Evolutionary conservation across 768 basidiomycete genomes (phyloP), one percentile per base, ranked within the genome.

Genomic region (Collybiopsis luxurians): DNA sequence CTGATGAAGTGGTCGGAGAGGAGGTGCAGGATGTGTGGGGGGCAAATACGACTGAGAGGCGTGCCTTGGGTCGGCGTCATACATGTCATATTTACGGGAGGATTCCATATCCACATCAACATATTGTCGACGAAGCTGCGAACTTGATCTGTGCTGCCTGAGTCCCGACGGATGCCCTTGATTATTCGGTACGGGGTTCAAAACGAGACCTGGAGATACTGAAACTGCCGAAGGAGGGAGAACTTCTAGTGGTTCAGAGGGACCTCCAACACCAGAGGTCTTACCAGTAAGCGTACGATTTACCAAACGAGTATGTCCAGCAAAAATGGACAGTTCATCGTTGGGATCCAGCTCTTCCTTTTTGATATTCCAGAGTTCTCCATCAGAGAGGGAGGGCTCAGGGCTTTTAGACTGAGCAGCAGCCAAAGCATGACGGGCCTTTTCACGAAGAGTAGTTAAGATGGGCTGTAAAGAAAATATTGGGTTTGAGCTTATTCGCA

Each of bases 281-380:
- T 49, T 46, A n/a, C 58, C 55, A 12, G n/a, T n/a, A n/a, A n/a
- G n/a, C n/a, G 61, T 21, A n/a, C 56, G 69, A 55, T 65, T 71
- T 13, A 89, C 80, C 39, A 90, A 80, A 9, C 82, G 76, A 0
- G 82, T 86, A 57, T 82, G 80, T 3, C 88, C 89, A 0, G 86
- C 82, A 62, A 89, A 85, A 43, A 90, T 86, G 0, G 81, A 74
- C 3, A 90, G 73, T 59, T 87, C 88, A 57, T 90, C 88, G 19
- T 84, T 47, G 31, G 27, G 39, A 34, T 66, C 85, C 0, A 70
- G 74, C 11, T 76, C 76, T 48, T 83, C 82, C 56, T 78, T 72
- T 53, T 82, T 79, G 61, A 85, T 69, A 36, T 69, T 74, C 85
- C 83, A 85, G 2, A 76, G 68, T 19, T 77, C 64, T 4, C 80